Conservation (phyloP, 257 asterid species). For the Nicotiana obtusifolia region DNA sequence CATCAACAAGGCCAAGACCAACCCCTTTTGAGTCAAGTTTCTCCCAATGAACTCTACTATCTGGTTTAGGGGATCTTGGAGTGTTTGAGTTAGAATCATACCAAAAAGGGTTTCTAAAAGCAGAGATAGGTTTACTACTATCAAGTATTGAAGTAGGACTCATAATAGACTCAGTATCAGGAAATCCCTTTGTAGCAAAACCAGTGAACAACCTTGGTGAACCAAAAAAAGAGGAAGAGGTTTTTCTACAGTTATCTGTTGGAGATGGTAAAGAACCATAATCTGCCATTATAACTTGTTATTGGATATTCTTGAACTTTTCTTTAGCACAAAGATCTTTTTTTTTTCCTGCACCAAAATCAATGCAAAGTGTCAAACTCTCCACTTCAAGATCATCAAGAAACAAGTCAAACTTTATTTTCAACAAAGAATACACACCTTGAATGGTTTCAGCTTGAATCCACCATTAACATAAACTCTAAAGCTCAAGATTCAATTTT, state of each 20-base stretch:
- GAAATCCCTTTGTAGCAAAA: conserved; percentile 33
- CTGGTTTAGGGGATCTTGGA: conserved; percentile 39
- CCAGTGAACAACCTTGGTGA: conserved; percentile 60
- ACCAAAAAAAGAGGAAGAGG: conserved; percentile 46
- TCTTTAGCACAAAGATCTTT: conserved; percentile 16
- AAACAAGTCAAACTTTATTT: conserved; percentile 19
- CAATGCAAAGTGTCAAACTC: conserved; percentile 10
- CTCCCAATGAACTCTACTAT: conserved; percentile 40
- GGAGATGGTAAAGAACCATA: conserved; percentile 34
- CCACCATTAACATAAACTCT: conserved; percentile 7
- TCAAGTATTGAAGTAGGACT: conserved; percentile 87
- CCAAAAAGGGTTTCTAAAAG: conserved; percentile 44
- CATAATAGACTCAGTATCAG: conserved; percentile 47
- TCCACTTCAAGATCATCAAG: background rate
- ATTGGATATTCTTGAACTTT: conserved; percentile 6
- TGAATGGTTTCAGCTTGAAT: conserved; percentile 8
- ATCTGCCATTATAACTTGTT: conserved; percentile 53
- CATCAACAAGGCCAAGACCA: conserved; percentile 62
- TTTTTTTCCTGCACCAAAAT: conserved; percentile 4
- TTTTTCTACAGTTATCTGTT: conserved; percentile 30
- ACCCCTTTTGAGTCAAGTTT: conserved; percentile 40
- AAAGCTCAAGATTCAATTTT: conserved; percentile 12
- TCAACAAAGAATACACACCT: background rate
- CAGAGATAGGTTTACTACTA: conserved; percentile 31
- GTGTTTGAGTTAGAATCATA: conserved; percentile 25